phyloP scores from a whole-genome alignment of 1,284 basidiomycete genomes.

The Thelephora terrestris region DNA sequence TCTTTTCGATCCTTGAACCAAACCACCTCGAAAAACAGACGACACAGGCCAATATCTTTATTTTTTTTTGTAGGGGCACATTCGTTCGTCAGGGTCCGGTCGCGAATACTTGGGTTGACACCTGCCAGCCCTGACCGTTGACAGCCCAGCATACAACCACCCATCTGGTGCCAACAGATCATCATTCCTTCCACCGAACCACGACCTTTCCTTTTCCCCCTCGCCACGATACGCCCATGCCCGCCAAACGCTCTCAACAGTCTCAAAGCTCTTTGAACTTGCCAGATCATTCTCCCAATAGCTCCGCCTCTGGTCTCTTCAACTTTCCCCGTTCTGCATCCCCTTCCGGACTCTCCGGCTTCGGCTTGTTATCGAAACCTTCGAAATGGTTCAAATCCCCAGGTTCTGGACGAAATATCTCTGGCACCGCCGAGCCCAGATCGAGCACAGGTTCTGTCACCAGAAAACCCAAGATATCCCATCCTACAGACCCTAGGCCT shows the following conservation, averaged over 20 bases:
- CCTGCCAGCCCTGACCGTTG: not conserved
- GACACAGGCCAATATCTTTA: no score
- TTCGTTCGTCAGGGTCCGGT: not conserved
- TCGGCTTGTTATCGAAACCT: constrained; percentile 21
- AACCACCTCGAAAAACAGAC: no score
- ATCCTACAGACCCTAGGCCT: constrained; percentile 69
- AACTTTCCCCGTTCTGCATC: constrained; percentile 21
- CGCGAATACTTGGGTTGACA: not conserved
- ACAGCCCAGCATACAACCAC: not conserved
- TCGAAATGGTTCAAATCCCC: constrained; percentile 26
- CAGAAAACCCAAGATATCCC: constrained; percentile 70
- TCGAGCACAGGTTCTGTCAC: constrained; percentile 38
- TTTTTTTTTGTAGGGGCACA: no score
- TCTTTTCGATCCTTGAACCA: no score
- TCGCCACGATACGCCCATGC: not conserved
- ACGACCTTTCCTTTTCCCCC: not conserved
- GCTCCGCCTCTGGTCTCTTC: constrained; percentile 15
- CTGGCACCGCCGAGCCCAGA: constrained; percentile 33
- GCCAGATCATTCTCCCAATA: not conserved
- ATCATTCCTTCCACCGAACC: not conserved
- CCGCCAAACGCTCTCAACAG: not conserved
- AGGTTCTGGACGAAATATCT: constrained; percentile 16
- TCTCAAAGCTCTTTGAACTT: not conserved
- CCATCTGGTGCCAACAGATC: not conserved
- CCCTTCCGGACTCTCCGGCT: constrained; percentile 22